Conservation (phyloP, 2,329 filamentous ascomycete genomes). For the Colletotrichum sp. region DNA sequence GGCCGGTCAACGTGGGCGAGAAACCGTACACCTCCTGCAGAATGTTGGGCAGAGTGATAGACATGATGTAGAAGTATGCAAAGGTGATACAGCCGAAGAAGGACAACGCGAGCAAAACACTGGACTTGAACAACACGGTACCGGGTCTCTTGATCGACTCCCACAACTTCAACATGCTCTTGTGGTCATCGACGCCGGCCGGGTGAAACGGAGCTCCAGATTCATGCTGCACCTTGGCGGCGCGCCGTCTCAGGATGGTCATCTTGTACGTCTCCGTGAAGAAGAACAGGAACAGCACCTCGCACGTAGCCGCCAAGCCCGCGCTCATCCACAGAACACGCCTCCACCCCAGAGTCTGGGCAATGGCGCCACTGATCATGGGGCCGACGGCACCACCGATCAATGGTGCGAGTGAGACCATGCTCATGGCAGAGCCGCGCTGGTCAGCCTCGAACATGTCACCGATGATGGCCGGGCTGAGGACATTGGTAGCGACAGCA, state of each 20-base stretch:
- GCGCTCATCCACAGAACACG: constrained; percentile 56
- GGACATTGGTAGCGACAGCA: constrained; percentile 67
- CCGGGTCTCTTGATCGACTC: constrained; percentile 51
- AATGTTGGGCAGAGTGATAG: constrained; percentile 57
- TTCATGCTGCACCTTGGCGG: constrained; percentile 33
- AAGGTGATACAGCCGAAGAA: constrained; percentile 54
- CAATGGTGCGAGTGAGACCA: constrained; percentile 62
- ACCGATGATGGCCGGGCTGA: constrained; percentile 68
- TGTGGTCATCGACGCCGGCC: constrained; percentile 22
- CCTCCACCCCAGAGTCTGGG: constrained; percentile 61
- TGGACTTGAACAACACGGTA: constrained; percentile 52
- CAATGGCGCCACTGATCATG: constrained; percentile 58
- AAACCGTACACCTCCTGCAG: constrained; percentile 53
- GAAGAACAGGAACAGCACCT: constrained; percentile 54
- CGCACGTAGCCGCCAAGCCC: constrained; percentile 51
- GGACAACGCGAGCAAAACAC: constrained; percentile 55
- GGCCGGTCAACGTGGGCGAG: constrained; percentile 56
- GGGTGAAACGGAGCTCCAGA: constrained; percentile 25
- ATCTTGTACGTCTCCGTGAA: constrained; percentile 68
- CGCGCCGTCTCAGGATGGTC: constrained; percentile 54
- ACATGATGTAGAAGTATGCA: constrained; percentile 58
- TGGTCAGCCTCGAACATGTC: constrained; percentile 65
- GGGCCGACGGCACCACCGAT: constrained; percentile 63
- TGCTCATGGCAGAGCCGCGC: constrained; percentile 62
- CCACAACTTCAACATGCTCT: constrained; percentile 35